Percentiles rank a stretch among this genome's conserved stretches.
Conservation (phyloP, 1,139 yeast genomes). For the Lodderomyces theae region DNA sequence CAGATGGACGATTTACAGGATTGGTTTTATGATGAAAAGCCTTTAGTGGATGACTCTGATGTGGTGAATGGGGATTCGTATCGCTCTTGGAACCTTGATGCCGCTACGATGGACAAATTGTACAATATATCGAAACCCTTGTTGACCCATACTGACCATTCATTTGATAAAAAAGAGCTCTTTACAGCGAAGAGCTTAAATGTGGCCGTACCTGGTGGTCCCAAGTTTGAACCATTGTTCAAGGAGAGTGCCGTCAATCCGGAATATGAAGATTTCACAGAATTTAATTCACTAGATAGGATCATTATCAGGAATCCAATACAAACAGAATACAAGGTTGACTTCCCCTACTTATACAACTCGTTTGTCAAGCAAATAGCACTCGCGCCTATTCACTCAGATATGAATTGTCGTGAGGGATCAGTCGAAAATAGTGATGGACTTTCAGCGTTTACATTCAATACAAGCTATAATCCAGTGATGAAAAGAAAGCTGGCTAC, state of each 20-base stretch:
- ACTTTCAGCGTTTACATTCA: constrained; percentile 56
- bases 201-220: constrained; percentile 90
- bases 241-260: constrained; percentile 56
- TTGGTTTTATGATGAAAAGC: constrained; percentile 81
- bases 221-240: constrained; percentile 88
- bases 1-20: constrained; percentile 53
- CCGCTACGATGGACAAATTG: constrained; percentile 63
- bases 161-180: constrained; percentile 76
- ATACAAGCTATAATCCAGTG: constrained; percentile 57
- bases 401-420: constrained; percentile 47
- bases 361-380: constrained; percentile 68
- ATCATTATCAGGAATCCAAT: constrained; percentile 76
- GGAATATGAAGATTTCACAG: constrained; percentile 76
- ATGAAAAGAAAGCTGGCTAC: constrained; percentile 24
- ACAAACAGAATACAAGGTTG: constrained; percentile 80
- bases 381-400: constrained; percentile 56
- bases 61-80: constrained; percentile 76
- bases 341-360: constrained; percentile 83
- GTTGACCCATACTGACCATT: constrained; percentile 57
- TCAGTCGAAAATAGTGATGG: constrained; percentile 21
- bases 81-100: constrained; percentile 63
- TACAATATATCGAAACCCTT: constrained; percentile 69
- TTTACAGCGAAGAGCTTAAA: constrained; percentile 90
- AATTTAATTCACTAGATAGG: constrained; percentile 85
- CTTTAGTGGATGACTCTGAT: constrained; percentile 56